A percentile compares a stretch with the other conserved stretches of the same genome.
phyloP scores from a whole-genome alignment of 2,329 filamentous ascomycete genomes.

The Cytospora piceae region DNA sequence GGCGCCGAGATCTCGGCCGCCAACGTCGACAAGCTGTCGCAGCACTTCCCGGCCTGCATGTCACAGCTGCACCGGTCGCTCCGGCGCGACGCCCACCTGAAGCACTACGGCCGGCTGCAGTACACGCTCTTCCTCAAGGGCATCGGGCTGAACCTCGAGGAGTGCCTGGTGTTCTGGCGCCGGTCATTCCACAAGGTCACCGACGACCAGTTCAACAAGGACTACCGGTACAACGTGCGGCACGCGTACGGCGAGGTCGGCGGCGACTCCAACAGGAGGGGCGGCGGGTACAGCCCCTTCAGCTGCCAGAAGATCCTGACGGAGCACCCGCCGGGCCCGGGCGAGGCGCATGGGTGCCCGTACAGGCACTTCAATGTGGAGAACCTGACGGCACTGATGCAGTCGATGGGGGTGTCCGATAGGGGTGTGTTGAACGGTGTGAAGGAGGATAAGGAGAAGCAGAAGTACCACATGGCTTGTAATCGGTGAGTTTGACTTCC shows the following conservation, averaged over 20 bases:
- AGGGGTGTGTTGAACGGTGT: constrained; percentile 77
- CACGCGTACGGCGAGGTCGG: constrained; percentile 95
- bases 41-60: constrained; percentile 93
- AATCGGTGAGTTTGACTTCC: constrained; percentile 66
- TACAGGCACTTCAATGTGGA: constrained; percentile 91
- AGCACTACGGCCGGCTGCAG: constrained; percentile 90
- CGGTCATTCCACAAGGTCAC: constrained; percentile 82
- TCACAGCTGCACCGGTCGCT: constrained; percentile 84
- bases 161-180: constrained; percentile 91
- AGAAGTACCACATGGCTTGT: constrained; percentile 92
- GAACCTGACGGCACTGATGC: constrained; percentile 77
- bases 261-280: constrained; percentile 84
- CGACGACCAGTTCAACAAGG: constrained; percentile 95
- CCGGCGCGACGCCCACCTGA: constrained; percentile 85
- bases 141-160: constrained; percentile 88
- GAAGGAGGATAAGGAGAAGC: constrained; percentile 84
- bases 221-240: constrained; percentile 96
- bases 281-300: constrained; percentile 86
- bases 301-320: constrained; percentile 95
- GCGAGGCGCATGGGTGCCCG: constrained; percentile 93
- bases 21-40: constrained; percentile 77
- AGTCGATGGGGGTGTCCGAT: constrained; percentile 79
- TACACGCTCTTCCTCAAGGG: constrained; percentile 97
- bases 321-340: constrained; percentile 82
- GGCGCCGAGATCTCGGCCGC: constrained; percentile 77